A percentile compares a stretch with the other conserved stretches of the same genome.
Evolutionary conservation across 495 filamentous ascomycete genomes (phyloP).

Genomic region (Penicillium paxilli): DNA sequence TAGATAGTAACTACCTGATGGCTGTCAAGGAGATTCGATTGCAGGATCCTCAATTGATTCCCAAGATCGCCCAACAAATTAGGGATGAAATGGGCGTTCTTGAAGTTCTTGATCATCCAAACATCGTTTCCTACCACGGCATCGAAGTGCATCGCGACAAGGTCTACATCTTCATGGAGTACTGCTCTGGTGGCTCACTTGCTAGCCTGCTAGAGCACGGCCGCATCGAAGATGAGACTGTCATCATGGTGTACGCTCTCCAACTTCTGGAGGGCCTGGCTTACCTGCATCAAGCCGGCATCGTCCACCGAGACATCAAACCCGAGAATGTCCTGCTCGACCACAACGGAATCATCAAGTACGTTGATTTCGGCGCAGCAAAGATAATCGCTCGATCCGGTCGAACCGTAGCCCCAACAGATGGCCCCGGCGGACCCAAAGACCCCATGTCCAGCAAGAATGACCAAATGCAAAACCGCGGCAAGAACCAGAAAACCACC

Average conservation of each 20-base stretch:
- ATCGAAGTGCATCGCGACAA: slow-evolving; percentile 98
- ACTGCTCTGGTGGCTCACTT: slow-evolving; percentile 93
- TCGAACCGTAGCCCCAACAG: slow-evolving; percentile 72
- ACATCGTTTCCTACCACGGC: slow-evolving; percentile 95
- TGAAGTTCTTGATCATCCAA: slow-evolving; percentile 92
- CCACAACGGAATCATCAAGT: slow-evolving; percentile 97
- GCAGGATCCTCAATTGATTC: slow-evolving; percentile 94
- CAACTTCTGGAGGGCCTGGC: slow-evolving; percentile 95
- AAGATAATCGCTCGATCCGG: slow-evolving; percentile 96
- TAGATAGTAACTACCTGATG: slow-evolving; percentile 95
- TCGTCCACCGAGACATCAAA: slow-evolving; percentile 97
- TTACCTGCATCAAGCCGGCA: slow-evolving; percentile 86
- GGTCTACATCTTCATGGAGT: slow-evolving; percentile 99
- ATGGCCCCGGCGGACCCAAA: slow-evolving; percentile 46
- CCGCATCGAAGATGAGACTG: slow-evolving; percentile 95
- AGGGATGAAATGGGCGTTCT: slow-evolving; percentile 96
- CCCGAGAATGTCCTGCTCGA: slow-evolving; percentile 98
- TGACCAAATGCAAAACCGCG: slow-evolving; percentile 27
- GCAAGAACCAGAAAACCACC: slow-evolving; percentile 84
- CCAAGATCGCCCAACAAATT: slow-evolving; percentile 88
- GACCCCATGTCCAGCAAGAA: slow-evolving; percentile 33
- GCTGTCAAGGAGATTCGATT: slow-evolving; percentile 97
- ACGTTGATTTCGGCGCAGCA: slow-evolving; percentile 96
- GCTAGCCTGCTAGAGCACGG: slow-evolving; percentile 90
- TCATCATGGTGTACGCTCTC: slow-evolving; percentile 95